phyloP scores from a whole-genome alignment of 1,139 yeast species.

The Pneumocystis sp. region DNA sequence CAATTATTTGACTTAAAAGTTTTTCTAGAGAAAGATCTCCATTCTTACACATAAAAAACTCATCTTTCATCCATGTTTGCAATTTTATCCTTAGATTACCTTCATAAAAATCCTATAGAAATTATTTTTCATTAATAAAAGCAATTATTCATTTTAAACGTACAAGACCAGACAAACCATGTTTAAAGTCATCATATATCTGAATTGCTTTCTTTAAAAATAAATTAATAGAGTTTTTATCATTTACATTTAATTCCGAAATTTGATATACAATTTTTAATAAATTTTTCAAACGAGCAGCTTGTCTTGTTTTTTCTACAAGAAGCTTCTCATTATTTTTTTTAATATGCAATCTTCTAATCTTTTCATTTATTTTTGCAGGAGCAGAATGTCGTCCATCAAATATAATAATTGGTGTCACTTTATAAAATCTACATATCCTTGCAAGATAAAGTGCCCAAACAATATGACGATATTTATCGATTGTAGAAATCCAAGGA shows the following conservation, averaged over 20 bases:
- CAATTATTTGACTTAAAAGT: not conserved
- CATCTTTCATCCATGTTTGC: not conserved
- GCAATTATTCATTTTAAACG: not conserved
- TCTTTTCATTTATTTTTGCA: not conserved
- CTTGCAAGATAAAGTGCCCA: constrained; percentile 1
- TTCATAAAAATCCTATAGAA: not conserved
- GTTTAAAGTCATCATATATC: not conserved
- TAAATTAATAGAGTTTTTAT: not conserved
- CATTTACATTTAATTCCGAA: not conserved
- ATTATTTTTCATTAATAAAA: not conserved
- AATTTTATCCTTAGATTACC: not conserved
- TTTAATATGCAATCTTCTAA: not conserved
- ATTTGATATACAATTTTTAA: not conserved
- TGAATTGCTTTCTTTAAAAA: not conserved
- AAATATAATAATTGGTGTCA: not conserved
- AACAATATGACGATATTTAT: not conserved
- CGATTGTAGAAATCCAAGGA: not conserved
- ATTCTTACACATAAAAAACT: not conserved
- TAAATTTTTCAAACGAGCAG: not conserved
- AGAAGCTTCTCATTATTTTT: not conserved
- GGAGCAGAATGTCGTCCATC: not conserved
- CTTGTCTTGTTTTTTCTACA: not conserved
- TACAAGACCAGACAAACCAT: not conserved
- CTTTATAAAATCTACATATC: not conserved
- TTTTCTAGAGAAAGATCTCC: not conserved